Evolutionary conservation across 139 green algal genomes (phyloP).

Genomic region (Chlamydomonas sp.): DNA sequence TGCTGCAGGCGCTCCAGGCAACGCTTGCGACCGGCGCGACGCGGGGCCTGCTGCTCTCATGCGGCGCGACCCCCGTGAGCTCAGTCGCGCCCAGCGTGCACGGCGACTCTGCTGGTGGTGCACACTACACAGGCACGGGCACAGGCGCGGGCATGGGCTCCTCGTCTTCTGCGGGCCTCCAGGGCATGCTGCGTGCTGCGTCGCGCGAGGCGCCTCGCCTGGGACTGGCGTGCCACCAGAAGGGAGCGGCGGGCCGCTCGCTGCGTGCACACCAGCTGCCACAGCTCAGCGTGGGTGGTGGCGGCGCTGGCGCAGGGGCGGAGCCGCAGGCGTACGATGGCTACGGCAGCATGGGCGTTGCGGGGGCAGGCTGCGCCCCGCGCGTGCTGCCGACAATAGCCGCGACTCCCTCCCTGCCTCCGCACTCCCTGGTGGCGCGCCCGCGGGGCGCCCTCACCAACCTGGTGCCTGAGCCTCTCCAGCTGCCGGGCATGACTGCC

Average conservation of each 20-base stretch:
- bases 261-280: too few species aligned
- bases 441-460: slow-evolving; percentile 41
- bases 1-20: too few species aligned
- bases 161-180: too few species aligned
- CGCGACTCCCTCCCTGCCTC: not conserved
- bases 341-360: slow-evolving; percentile 2
- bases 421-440: slow-evolving; percentile 32
- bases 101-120: too few species aligned
- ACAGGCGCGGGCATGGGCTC: too few species aligned
- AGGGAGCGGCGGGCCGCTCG: not conserved
- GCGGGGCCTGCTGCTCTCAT: too few species aligned
- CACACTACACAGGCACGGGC: too few species aligned
- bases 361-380: slow-evolving; percentile 6
- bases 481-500: not conserved
- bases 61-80: too few species aligned
- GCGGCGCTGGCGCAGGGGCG: not conserved
- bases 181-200: not conserved
- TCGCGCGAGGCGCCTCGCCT: not conserved
- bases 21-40: too few species aligned
- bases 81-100: too few species aligned
- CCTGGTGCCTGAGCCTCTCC: slow-evolving; percentile 33
- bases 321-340: slow-evolving; percentile 7
- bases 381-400: slow-evolving; percentile 17
- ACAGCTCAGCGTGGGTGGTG: not conserved
- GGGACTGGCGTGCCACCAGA: not conserved